Percentiles rank a stretch among this genome's conserved stretches.
phyloP scores from a whole-genome alignment of 2,329 filamentous ascomycete genomes.

The Pleomassaria siparia region DNA sequence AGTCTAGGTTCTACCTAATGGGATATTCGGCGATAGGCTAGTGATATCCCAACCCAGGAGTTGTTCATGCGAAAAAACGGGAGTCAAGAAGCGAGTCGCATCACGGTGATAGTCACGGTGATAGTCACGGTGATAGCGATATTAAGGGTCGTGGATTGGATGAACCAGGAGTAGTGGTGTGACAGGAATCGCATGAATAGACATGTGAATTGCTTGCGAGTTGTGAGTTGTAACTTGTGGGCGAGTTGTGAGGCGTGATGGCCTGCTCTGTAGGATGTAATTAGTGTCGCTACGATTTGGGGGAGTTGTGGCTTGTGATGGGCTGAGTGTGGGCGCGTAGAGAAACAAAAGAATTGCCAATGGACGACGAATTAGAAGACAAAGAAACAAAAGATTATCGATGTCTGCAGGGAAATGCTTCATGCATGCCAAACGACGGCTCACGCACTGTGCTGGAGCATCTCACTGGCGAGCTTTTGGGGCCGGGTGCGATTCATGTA shows the following conservation, averaged over 20 bases:
- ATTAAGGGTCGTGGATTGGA: not conserved
- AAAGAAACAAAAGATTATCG: conserved; percentile 14
- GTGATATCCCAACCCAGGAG: too few species aligned
- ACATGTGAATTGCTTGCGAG: not conserved
- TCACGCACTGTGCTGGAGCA: conserved; percentile 26
- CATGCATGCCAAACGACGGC: conserved; percentile 21
- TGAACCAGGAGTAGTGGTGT: not conserved
- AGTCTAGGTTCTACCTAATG: too few species aligned
- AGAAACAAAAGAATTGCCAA: conserved; percentile 1
- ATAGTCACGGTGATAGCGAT: not conserved
- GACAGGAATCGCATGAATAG: conserved; percentile 3
- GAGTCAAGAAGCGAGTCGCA: too few species aligned
- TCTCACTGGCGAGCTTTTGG: conserved; percentile 9
- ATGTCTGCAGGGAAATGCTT: conserved; percentile 15
- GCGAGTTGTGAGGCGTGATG: not conserved
- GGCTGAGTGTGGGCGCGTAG: conserved; percentile 7
- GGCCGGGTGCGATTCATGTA: conserved; percentile 6
- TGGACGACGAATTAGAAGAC: conserved; percentile 5
- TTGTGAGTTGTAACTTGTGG: not conserved
- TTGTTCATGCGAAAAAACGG: too few species aligned
- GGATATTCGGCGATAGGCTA: too few species aligned
- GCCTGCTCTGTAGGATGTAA: not conserved
- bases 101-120: too few species aligned
- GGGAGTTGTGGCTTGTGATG: conserved; percentile 6
- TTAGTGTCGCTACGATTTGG: conserved; percentile 4